A percentile compares a stretch with the other conserved stretches of the same genome.
Evolutionary conservation across 257 asterid species (phyloP).

Genomic region (Leptodermis oblonga): DNA sequence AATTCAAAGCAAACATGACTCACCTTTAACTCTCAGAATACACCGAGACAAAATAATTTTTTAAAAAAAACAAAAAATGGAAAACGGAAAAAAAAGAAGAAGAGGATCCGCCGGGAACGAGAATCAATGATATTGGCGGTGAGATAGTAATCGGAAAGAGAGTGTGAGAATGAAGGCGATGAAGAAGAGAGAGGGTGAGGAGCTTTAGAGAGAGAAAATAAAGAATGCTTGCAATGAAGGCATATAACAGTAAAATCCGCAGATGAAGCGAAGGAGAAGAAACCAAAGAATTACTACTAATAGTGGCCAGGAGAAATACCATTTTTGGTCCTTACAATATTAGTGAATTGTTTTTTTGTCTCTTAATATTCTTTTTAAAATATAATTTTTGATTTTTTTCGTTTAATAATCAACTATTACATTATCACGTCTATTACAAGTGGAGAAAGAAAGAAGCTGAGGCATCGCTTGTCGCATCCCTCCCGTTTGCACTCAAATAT

Average conservation of each 20-base stretch:
- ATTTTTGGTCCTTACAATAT: background rate
- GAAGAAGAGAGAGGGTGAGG: conserved; percentile 19
- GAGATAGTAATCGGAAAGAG: conserved; percentile 31
- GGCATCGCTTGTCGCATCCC: no score
- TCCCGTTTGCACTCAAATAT: no score
- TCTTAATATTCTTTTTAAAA: no score
- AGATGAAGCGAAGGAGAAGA: conserved; percentile 66
- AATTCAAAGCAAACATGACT: conserved; percentile 18
- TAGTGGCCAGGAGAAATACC: background rate
- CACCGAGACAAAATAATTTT: background rate
- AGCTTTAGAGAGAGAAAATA: conserved; percentile 19
- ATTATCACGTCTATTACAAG: no score
- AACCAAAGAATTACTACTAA: conserved; percentile 36
- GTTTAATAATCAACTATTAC: no score
- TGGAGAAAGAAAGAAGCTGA: no score
- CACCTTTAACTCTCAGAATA: conserved; percentile 26
- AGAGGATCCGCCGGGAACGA: conserved; percentile 34
- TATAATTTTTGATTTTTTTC: no score
- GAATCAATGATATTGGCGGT: background rate
- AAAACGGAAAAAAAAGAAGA: conserved; percentile 16
- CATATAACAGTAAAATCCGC: conserved; percentile 47
- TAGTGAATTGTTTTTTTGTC: no score
- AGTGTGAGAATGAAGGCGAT: conserved; percentile 30
- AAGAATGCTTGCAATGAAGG: conserved; percentile 23
- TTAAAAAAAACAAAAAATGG: no score